Evolutionary conservation across 176 grass and related monocot species (phyloP).

Genomic region (Cenchrus americanus): DNA sequence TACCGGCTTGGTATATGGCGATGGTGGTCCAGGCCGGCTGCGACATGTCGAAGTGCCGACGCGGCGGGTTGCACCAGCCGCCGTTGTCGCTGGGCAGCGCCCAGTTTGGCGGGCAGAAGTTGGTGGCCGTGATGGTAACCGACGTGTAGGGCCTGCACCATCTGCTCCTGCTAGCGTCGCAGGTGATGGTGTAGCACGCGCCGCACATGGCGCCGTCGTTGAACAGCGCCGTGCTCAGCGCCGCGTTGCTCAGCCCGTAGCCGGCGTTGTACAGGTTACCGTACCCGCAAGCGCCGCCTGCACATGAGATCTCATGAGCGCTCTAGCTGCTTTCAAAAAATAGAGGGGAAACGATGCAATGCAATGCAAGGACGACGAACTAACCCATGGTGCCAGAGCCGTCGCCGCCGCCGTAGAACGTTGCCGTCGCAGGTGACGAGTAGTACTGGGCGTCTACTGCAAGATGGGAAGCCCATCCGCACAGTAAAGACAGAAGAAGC

Average conservation of each 20-base stretch:
- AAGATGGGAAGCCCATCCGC: slow-evolving; percentile 10
- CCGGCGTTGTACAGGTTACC: slow-evolving; percentile 64
- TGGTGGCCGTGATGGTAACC: slow-evolving; percentile 64
- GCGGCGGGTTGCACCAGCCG: slow-evolving; percentile 81
- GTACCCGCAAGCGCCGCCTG: slow-evolving; percentile 72
- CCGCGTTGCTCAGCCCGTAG: slow-evolving; percentile 59
- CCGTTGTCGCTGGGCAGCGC: slow-evolving; percentile 44
- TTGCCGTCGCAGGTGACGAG: slow-evolving; percentile 46
- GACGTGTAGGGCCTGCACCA: slow-evolving; percentile 54
- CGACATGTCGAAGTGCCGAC: slow-evolving; percentile 83
- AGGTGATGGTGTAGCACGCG: slow-evolving; percentile 57
- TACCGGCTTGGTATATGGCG: slow-evolving; percentile 54
- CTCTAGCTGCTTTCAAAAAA: no score
- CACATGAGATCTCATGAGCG: background rate
- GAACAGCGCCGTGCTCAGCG: slow-evolving; percentile 55
- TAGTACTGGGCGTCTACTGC: slow-evolving; percentile 30
- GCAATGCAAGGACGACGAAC: background rate
- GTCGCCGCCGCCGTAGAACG: slow-evolving; percentile 64
- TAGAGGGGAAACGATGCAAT: background rate
- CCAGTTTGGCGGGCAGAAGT: slow-evolving; percentile 62
- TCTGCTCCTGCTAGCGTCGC: slow-evolving; percentile 37
- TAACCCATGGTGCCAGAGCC: slow-evolving; percentile 65
- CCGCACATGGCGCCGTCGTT: slow-evolving; percentile 54
- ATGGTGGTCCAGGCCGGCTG: slow-evolving; percentile 58
- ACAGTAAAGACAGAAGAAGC: slow-evolving; percentile 7